A percentile compares a stretch with the other conserved stretches of the same genome.
phyloP scores from a whole-genome alignment of 108 stramenopile genomes.

The Fragilaria radians region DNA sequence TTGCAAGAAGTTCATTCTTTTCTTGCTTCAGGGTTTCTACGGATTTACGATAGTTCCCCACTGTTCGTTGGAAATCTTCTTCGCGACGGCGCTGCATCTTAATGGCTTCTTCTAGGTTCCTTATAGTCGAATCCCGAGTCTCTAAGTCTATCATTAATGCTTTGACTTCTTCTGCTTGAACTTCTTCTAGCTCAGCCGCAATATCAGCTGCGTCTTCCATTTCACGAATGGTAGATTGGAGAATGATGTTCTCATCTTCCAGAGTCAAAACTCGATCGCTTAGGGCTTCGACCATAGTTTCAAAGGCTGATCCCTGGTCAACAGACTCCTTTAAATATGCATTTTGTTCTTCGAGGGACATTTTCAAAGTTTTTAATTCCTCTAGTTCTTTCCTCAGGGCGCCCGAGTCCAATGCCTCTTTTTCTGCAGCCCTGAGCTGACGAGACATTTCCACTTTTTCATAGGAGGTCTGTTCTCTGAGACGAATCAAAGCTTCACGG shows the following conservation, averaged over 20 bases:
- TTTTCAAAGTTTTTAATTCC: slow-evolving; percentile 20
- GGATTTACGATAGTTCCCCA: slow-evolving; percentile 65
- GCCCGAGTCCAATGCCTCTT: slow-evolving; percentile 38
- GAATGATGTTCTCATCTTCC: slow-evolving; percentile 58
- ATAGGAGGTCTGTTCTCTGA: slow-evolving; percentile 66
- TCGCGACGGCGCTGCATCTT: slow-evolving; percentile 84
- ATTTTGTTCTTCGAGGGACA: slow-evolving; percentile 47
- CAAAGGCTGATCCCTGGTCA: slow-evolving; percentile 70
- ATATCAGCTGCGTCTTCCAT: slow-evolving; percentile 86
- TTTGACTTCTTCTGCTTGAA: slow-evolving; percentile 78
- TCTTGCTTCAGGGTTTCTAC: slow-evolving; percentile 71
- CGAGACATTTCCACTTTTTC: slow-evolving; percentile 68
- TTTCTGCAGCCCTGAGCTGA: slow-evolving; percentile 45
- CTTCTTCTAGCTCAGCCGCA: slow-evolving; percentile 89
- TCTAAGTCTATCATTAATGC: slow-evolving; percentile 70
- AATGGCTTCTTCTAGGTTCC: slow-evolving; percentile 87
- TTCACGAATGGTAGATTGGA: slow-evolving; percentile 55
- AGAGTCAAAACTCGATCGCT: slow-evolving; percentile 62
- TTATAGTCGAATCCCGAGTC: slow-evolving; percentile 60
- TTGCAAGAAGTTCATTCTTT: slow-evolving; percentile 64
- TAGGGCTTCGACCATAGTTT: slow-evolving; percentile 76
- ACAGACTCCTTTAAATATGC: slow-evolving; percentile 78
- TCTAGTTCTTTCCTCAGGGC: slow-evolving; percentile 29
- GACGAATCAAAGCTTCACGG: slow-evolving; percentile 71
- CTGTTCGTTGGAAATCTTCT: slow-evolving; percentile 78